Percentiles rank a stretch among this genome's conserved stretches.
These are phyloP conservation scores for Castanopsis chinensis DNA, from an alignment of 306 rosid species.

Conservation along the genomic window DNA sequence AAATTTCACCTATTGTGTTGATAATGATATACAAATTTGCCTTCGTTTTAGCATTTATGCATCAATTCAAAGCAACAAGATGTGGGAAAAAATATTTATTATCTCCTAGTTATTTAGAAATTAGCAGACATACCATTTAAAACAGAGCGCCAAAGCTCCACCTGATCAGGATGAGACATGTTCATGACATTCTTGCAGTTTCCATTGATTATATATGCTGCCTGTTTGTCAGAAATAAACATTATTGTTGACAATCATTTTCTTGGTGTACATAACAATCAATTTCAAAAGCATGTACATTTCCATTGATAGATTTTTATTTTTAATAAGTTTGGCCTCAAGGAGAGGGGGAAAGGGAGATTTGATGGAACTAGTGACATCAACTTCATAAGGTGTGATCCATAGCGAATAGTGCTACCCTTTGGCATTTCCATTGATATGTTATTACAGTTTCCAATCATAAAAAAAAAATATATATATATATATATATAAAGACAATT, in stretches of 20 bases:
- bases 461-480: neutral
- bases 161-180: constrained; percentile 95
- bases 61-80: neutral
- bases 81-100: constrained; percentile 6
- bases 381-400: no score
- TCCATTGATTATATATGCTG: constrained; percentile 81
- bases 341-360: no score
- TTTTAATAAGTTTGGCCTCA: no score
- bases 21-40: neutral
- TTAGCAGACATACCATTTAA: constrained; percentile 55
- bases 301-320: neutral
- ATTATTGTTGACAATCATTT: neutral
- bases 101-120: constrained; percentile 14
- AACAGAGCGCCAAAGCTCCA: constrained; percentile 90
- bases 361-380: no score
- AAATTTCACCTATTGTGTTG: neutral
- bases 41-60: constrained; percentile 1
- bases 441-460: neutral
- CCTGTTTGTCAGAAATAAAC: constrained; percentile 47
- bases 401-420: no score
- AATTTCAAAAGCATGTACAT: neutral
- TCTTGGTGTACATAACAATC: neutral
- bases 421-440: neutral
- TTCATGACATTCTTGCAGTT: constrained; percentile 95
- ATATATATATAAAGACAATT: neutral